Conservation (phyloP, 1,284 basidiomycete species). For the Trichosporon sp. region DNA sequence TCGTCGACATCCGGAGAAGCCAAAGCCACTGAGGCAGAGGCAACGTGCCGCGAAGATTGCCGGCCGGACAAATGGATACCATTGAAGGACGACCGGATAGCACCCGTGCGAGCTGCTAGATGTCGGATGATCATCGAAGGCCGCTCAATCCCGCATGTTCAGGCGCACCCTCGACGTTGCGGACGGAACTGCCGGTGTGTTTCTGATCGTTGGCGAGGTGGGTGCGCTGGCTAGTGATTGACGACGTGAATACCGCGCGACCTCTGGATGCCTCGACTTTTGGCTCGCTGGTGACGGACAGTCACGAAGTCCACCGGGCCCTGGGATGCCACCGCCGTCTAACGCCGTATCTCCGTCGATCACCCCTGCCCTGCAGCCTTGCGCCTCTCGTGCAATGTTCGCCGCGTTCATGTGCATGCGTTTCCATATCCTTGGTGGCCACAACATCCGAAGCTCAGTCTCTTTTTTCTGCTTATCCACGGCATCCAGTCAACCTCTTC, state of each 20-base stretch:
- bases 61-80: neutral
- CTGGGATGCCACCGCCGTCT: neutral
- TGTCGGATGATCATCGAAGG: constrained; percentile 1
- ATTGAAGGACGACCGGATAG: neutral
- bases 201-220: neutral
- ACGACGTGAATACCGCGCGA: neutral
- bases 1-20: neutral
- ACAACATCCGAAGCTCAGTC: neutral
- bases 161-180: neutral
- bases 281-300: neutral
- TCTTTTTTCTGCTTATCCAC: neutral
- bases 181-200: neutral
- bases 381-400: neutral
- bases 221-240: neutral
- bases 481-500: neutral
- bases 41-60: neutral
- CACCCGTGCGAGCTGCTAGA: neutral
- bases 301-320: neutral
- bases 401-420: neutral
- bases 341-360: constrained; percentile 1
- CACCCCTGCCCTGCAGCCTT: neutral
- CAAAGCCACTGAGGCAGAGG: neutral
- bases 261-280: neutral
- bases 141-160: constrained; percentile 4
- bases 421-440: neutral